Base-by-base conservation (phyloP, 139 green algal genomes). In the Dunaliella primolecta region DNA sequence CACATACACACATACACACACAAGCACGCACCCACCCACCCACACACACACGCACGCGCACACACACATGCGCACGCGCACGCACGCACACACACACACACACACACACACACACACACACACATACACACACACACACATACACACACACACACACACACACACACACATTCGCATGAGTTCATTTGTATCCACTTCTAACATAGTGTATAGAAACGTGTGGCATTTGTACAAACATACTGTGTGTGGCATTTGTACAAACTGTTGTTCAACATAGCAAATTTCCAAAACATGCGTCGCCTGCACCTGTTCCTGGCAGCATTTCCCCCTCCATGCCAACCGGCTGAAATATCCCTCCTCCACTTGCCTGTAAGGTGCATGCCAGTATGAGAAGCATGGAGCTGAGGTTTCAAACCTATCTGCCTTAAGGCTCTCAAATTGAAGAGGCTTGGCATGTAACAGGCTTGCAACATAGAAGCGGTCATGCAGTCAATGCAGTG, bases 291-390 rank as follows among this genome's bases (percentile, higher is more conserved):
- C 81, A 75, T n/a, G n/a, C n/a, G n/a, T n/a, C 75, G 31, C 33
- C 34, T 56, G 24, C 36, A 87, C 86, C 82, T 80, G 86, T 86
- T 25, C 79, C 84, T 30, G 84, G 79, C 57, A 76, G 84, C 1
- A 76, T 71, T 2, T 38, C 36, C 37, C 7, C 81, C 35, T 88
- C 87, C n/a, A 31, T 21, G 0, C 84, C 87, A 7, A 90, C 37
- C 1, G 87, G 81, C 75, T 90, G 86, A 64, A 89, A 89, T 11
- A 85, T 82, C 0, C 84, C 84, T 35, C 80, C 79, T 0, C 78
- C 82, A 2, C 78, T 72, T 7, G 82, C 82, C 74, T 87, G 74
- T 46, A 36, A 31, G 1, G 7, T 21, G 1, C 64, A n/a, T n/a
- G n/a, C n/a, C n/a, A n/a, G n/a, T n/a, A n/a, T n/a, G n/a, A n/a